A percentile compares a stretch with the other conserved stretches of the same genome.
phyloP scores from a whole-genome alignment of 1,284 basidiomycete genomes.

The Apiotrichum domesticum region DNA sequence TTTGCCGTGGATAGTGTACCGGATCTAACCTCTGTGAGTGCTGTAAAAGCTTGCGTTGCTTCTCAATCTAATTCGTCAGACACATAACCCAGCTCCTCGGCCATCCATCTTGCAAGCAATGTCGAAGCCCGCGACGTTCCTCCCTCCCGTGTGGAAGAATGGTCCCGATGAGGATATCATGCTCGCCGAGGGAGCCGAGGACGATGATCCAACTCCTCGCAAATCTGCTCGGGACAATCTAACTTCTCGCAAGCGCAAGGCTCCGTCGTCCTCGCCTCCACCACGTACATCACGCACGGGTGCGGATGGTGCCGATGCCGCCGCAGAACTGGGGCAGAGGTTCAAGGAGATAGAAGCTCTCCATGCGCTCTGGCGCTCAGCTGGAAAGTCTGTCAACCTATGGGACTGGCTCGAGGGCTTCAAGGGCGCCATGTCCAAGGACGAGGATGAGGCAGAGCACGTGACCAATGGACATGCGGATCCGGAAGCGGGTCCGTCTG shows the following conservation, averaged over 20 bases:
- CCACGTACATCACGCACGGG: too few species aligned
- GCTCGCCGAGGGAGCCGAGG: too few species aligned
- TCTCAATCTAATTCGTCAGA: neutral
- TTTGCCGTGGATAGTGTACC: conserved; percentile 14
- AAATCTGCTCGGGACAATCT: too few species aligned
- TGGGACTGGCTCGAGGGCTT: conserved; percentile 45
- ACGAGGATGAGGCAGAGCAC: conserved; percentile 6
- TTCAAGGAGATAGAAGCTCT: conserved; percentile 32
- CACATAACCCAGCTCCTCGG: conserved; percentile 16
- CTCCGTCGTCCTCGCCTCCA: too few species aligned
- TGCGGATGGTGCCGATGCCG: neutral
- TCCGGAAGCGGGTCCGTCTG: too few species aligned
- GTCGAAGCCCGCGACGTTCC: conserved; percentile 5
- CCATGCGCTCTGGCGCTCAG: conserved; percentile 32
- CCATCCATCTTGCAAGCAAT: conserved; percentile 16
- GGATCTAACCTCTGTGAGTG: conserved; percentile 18
- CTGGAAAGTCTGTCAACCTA: conserved; percentile 38
- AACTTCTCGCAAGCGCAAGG: too few species aligned
- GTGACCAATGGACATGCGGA: too few species aligned
- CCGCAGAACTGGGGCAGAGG: neutral
- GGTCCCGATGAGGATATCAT: neutral
- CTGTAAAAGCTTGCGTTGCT: too few species aligned
- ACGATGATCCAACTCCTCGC: too few species aligned
- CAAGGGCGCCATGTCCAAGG: conserved; percentile 13
- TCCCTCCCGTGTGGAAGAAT: neutral